These are phyloP conservation scores for Lactarius hengduanensis DNA, from an alignment of 768 basidiomycete species.

Conservation along the genomic window DNA sequence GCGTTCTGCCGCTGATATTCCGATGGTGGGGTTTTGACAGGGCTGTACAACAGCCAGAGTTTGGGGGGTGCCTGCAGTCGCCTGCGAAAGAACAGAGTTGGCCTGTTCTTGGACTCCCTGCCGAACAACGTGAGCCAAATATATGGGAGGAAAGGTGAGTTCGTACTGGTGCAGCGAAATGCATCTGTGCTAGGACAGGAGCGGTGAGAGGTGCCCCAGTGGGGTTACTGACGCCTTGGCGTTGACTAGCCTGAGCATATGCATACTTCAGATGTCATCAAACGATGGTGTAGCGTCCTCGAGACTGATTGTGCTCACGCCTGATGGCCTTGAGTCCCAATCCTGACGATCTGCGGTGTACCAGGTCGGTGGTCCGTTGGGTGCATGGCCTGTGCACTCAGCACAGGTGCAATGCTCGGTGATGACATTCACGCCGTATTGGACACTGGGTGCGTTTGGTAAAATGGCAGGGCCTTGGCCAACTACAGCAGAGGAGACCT, in stretches of 20 bases:
- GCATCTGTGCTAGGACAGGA: neutral
- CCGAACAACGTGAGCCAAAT: neutral
- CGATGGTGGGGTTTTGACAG: neutral
- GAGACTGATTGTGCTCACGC: neutral
- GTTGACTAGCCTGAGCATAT: too few species aligned
- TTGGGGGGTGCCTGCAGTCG: neutral
- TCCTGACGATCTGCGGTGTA: neutral
- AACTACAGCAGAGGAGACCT: neutral
- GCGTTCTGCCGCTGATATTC: neutral
- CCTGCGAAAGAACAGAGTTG: neutral
- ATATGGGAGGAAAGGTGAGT: neutral
- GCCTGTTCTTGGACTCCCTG: neutral
- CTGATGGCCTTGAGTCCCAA: neutral
- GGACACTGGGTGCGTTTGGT: neutral
- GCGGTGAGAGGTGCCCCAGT: neutral
- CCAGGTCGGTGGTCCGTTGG: neutral
- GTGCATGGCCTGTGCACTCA: neutral
- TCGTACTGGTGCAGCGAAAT: neutral
- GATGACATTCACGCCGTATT: neutral
- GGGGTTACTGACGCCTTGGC: neutral
- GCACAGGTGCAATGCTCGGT: neutral
- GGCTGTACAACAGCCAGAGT: neutral
- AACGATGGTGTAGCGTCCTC: too few species aligned
- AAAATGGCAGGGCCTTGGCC: neutral
- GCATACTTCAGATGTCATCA: too few species aligned